Evolutionary conservation across 2,329 filamentous ascomycete genomes (phyloP), one percentile per base, ranked within the genome.

Genomic region (Penicillium sp.): DNA sequence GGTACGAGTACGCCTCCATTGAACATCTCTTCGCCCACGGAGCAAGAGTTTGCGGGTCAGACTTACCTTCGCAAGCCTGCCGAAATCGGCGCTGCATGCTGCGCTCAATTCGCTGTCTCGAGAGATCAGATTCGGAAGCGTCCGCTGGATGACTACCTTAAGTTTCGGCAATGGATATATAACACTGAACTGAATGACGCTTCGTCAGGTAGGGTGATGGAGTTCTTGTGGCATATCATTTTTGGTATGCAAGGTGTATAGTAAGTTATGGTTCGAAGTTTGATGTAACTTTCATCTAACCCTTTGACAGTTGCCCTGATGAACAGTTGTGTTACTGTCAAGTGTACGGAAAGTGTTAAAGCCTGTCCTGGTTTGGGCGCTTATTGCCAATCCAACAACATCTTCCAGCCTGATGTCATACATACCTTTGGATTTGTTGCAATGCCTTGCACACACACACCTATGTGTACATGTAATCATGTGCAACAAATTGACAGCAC

Each of bases 221-320:
- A 88, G 65, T 87, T 85, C 61, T 69, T 84, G 16, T 88, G 85
- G 85, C 85, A 88, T 67, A 78, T 84, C 68, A 76, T 79, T 68
- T 81, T 76, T 54, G 72, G 73, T 32, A 70, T 69, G 62, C 64
- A 72, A 19, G 66, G 73, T 7, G 67, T 78, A 16, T 72, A 74
- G 73, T 76, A 63, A 61, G 72, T 67, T 32, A 14, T 39, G 5
- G 7, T 14, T 42, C 29, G 35, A 2, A 6, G 18, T 29, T 23
- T 14, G 11, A 5, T 50, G 18, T 39, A 16, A 27, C 18, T 16
- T 9, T 18, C 29, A 7, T 32, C 63, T 66, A 60, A 66, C 42
- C 42, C 19, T 14, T 23, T 30, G 35, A 32, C 32, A 71, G 68
- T 51, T 73, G 70, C 54, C 70, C 70, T 13, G 67, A 72, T 29